These are phyloP conservation scores for Trichomonascus vanleenenianus DNA, from an alignment of 805 yeast species.

Conservation along the genomic window DNA sequence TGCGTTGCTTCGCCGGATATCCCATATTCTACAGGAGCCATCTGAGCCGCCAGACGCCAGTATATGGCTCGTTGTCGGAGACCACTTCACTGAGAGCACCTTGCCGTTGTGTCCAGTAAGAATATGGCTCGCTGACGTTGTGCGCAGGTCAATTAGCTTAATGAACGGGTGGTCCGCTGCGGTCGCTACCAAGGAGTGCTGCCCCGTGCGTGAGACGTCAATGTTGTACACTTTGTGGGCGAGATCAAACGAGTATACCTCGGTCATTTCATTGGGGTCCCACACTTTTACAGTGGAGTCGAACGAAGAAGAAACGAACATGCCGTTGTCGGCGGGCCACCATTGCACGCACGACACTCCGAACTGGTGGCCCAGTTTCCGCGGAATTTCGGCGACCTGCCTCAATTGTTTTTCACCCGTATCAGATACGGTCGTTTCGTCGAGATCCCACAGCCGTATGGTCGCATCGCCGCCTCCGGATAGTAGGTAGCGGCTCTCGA, in stretches of 20 bases:
- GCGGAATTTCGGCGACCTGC: conserved; percentile 11
- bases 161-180: conserved; percentile 66
- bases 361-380: conserved; percentile 45
- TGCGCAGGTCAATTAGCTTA: conserved; percentile 63
- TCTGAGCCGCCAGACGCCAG: conserved; percentile 76
- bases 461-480: conserved; percentile 72
- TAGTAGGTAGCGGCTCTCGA: conserved; percentile 40
- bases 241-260: conserved; percentile 59
- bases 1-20: conserved; percentile 59
- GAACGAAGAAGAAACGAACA: conserved; percentile 76
- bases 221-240: conserved; percentile 57
- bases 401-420: conserved; percentile 8
- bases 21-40: conserved; percentile 83
- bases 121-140: conserved; percentile 67
- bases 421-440: conserved; percentile 17
- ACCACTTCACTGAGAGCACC: conserved; percentile 62
- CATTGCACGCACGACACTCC: conserved; percentile 71
- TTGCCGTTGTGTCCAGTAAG: conserved; percentile 53
- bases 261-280: conserved; percentile 64
- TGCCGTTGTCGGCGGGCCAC: conserved; percentile 87
- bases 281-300: conserved; percentile 72
- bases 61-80: conserved; percentile 52
- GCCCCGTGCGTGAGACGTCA: conserved; percentile 45
- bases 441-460: conserved; percentile 58
- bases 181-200: conserved; percentile 52